A percentile compares a stretch with the other conserved stretches of the same genome.
These are phyloP conservation scores for Microcyclospora tardicrescens DNA, from an alignment of 2,329 filamentous ascomycete genomes.

Conservation along the genomic window DNA sequence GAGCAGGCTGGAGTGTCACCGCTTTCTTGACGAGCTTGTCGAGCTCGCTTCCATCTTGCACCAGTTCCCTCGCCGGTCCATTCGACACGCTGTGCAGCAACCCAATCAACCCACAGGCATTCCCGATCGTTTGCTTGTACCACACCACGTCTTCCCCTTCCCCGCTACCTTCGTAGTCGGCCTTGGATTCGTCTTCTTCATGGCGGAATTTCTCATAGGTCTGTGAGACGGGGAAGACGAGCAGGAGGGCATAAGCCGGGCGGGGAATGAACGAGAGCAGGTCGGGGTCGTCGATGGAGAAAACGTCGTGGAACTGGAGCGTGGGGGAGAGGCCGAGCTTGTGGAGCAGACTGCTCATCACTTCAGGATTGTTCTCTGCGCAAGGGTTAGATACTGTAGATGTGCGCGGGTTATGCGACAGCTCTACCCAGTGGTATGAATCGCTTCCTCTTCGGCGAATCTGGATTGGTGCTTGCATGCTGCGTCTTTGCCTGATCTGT, in stretches of 20 bases:
- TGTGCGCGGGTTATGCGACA: not conserved
- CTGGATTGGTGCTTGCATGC: not conserved
- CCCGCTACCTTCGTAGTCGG: constrained; percentile 56
- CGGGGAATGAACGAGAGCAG: constrained; percentile 78
- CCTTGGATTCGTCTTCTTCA: constrained; percentile 53
- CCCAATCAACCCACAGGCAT: constrained; percentile 85
- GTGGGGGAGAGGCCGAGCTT: constrained; percentile 68
- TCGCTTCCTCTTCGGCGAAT: constrained; percentile 7
- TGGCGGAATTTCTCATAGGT: constrained; percentile 66
- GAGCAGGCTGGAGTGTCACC: constrained; percentile 51
- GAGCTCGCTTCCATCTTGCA: constrained; percentile 46
- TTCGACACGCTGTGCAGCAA: constrained; percentile 73
- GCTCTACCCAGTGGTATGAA: constrained; percentile 16
- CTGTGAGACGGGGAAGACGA: constrained; percentile 77
- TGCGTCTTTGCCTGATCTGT: too few relatives aligned
- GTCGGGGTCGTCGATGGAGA: constrained; percentile 73
- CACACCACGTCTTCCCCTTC: constrained; percentile 66
- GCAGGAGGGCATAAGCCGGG: constrained; percentile 73
- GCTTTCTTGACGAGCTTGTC: constrained; percentile 55
- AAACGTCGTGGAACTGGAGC: constrained; percentile 80
- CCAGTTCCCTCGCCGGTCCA: constrained; percentile 51
- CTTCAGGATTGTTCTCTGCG: constrained; percentile 64
- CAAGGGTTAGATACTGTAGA: not conserved
- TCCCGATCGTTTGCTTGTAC: constrained; percentile 91
- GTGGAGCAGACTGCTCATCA: constrained; percentile 74